Percentiles rank a stretch among this genome's conserved stretches.
Evolutionary conservation across 1,284 basidiomycete genomes (phyloP).

Genomic region (Cutaneotrichosporon mucoides): DNA sequence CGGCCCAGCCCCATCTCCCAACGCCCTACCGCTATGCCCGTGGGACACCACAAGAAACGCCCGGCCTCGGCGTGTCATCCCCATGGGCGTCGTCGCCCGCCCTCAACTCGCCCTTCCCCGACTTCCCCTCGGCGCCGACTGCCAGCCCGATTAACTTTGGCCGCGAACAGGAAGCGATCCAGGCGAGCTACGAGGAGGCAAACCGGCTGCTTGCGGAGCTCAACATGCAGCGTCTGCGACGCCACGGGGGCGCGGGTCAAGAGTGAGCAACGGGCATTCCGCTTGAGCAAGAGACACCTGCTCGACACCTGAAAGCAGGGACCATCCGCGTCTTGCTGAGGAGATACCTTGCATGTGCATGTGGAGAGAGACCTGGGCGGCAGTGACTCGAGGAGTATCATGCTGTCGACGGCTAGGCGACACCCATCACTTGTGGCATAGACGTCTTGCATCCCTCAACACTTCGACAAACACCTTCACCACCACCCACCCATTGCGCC

Average conservation of each 20-base stretch:
- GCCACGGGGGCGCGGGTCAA: background rate
- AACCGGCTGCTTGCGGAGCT: slow-evolving; percentile 42
- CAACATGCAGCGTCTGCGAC: slow-evolving; percentile 31
- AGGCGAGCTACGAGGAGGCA: slow-evolving; percentile 39
- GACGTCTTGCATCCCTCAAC: too few species aligned
- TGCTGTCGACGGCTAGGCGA: too few species aligned
- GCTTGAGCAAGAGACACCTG: too few species aligned
- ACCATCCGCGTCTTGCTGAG: too few species aligned
- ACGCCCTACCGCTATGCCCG: slow-evolving; percentile 10
- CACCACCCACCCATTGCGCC: too few species aligned
- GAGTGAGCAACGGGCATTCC: background rate
- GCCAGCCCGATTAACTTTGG: slow-evolving; percentile 1
- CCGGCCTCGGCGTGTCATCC: slow-evolving; percentile 9
- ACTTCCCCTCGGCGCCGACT: background rate
- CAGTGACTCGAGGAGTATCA: too few species aligned
- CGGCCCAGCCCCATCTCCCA: background rate
- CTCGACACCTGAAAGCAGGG: too few species aligned
- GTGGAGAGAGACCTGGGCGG: too few species aligned
- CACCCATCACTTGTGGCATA: too few species aligned
- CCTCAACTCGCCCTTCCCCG: background rate
- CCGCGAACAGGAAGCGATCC: slow-evolving; percentile 20
- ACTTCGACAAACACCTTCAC: too few species aligned
- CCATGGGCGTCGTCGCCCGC: slow-evolving; percentile 11
- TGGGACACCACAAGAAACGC: slow-evolving; percentile 3
- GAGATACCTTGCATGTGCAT: too few species aligned